Base-by-base conservation (phyloP, 2,329 filamentous ascomycete genomes). In the Xylaria hypoxylon region DNA sequence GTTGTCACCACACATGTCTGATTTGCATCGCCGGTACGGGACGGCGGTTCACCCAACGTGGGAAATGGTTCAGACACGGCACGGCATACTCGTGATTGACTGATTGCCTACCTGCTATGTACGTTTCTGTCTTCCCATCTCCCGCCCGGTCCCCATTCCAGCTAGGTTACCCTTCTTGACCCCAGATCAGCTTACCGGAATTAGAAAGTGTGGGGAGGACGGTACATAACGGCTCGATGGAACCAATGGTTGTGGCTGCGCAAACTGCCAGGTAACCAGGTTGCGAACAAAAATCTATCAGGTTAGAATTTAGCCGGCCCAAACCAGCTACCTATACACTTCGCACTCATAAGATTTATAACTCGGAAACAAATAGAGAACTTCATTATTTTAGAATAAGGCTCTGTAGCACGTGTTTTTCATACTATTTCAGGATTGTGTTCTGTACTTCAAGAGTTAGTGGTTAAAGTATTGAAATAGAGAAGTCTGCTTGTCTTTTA, bases 141-240 rank as follows among this genome's bases (percentile, higher is more conserved):
- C 40, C 48, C 35, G 31, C 45, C 33, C 64, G 44, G 50, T 45
- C 31, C 24, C 31, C 35, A 4, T 38, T 38, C 35, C 15, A 28
- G 48, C 42, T 24, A 57, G 35, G 35, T 42, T 28, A 48, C n/a
- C 40, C 24, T 47, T 42, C 57, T 59, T 31, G 38, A 62, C 52
- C 56, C 66, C 63, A 61, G 59, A 62, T 66, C 55, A 59, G 50
- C 48, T 62, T 65, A 45, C 62, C 63, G 59, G 66, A 57, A 62
- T 50, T 33, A 35, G 55, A 59, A 68, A 62, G 53, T 62, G 66
- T 62, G 66, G 55, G 53, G 59, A 65, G 44, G 59, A 56, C 62
- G 62, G 58, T 57, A 59, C 50, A 50, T 47, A 47, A 57, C 48
- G 66, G 53, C 42, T 56, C 38, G 44, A 31, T 31, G 55, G 55